phyloP scores from a whole-genome alignment of 2,329 filamentous ascomycete species.

The Diaporthe capsici region DNA sequence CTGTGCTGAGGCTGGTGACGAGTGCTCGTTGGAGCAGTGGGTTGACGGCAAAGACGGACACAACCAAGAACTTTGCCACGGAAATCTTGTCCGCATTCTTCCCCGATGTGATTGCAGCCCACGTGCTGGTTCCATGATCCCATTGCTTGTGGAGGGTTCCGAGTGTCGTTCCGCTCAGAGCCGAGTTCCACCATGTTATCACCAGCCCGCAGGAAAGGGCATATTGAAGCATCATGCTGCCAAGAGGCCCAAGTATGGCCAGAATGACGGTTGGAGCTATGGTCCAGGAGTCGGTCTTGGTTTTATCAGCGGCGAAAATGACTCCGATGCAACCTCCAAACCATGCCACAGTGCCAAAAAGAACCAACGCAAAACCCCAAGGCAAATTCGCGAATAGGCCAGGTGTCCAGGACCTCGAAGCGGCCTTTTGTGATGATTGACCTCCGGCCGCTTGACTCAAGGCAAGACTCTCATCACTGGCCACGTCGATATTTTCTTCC shows the following conservation, averaged over 20 bases:
- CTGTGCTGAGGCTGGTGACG: neutral
- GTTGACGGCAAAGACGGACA: conserved; percentile 4
- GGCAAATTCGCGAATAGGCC: neutral
- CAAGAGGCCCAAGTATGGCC: neutral
- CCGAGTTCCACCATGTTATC: neutral
- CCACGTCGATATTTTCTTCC: neutral
- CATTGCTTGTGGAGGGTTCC: neutral
- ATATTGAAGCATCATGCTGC: neutral
- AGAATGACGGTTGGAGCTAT: neutral
- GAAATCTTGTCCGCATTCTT: neutral
- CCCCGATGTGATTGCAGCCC: neutral
- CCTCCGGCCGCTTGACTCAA: neutral
- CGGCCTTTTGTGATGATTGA: neutral
- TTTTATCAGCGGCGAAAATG: neutral
- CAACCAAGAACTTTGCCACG: neutral
- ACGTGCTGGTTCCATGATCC: neutral
- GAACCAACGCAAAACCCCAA: neutral
- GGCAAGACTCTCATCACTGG: neutral
- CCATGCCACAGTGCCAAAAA: neutral
- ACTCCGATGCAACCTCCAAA: neutral
- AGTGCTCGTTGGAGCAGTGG: neutral
- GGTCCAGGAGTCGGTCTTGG: neutral
- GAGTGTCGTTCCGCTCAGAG: neutral
- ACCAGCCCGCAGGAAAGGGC: neutral
- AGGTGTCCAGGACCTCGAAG: neutral